These are phyloP conservation scores for Rhazya stricta DNA, from an alignment of 257 asterid species.

Conservation along the genomic window DNA sequence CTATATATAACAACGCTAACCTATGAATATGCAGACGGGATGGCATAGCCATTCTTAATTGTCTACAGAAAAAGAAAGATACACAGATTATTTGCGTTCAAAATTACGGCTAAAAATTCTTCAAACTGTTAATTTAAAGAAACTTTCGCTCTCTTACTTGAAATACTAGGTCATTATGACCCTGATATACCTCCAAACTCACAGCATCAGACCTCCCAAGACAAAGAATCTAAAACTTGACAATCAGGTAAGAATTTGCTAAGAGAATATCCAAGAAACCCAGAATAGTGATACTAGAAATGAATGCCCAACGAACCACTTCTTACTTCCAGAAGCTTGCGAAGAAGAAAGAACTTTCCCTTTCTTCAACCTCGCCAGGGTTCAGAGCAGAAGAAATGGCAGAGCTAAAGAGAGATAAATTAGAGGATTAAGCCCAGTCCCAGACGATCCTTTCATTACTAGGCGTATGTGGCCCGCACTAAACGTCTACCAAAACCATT, in stretches of 20 bases:
- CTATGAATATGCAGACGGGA: not conserved
- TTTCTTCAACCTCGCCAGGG: no score
- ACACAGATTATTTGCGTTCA: not conserved
- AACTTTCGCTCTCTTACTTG: not conserved
- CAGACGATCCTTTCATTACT: no score
- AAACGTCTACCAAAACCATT: no score
- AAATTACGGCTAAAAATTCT: not conserved
- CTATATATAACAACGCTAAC: not conserved
- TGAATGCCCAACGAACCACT: no score
- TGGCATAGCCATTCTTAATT: not conserved
- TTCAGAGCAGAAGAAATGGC: no score
- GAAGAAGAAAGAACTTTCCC: no score
- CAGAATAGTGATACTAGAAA: not conserved
- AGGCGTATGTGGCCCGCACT: no score
- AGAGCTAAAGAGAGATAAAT: no score
- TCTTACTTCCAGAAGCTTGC: no score
- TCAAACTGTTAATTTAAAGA: not conserved
- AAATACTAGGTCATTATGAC: not conserved
- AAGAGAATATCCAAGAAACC: slow-evolving; percentile 1
- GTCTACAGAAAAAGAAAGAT: not conserved
- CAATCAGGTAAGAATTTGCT: not conserved
- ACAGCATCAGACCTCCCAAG: not conserved
- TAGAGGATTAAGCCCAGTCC: no score
- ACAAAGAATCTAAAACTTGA: not conserved
- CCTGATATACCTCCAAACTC: not conserved